Evolutionary conservation across 805 yeast species (phyloP), one percentile per base, ranked within the genome.

Genomic region (Starmerella scarabaei): DNA sequence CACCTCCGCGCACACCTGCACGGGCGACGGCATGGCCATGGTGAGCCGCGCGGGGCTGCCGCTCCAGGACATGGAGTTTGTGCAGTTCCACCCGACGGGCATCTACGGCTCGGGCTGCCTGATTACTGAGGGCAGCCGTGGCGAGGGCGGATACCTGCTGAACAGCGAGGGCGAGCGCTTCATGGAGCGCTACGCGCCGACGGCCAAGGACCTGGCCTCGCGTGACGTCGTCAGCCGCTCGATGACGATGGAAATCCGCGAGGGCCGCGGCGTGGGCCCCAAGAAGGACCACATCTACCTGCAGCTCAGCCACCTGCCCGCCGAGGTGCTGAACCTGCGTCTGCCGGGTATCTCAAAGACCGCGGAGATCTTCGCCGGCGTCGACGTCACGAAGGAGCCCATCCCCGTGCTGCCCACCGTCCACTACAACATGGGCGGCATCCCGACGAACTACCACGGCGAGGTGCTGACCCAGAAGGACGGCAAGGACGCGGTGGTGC

Each of bases 401-500:
- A 91, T 91, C 62, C 98, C 97, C 55, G 86, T 88, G 55, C 66
- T 91, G 54, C 98, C 98, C 55, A 88, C 98, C 51, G 98, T 91
- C 47, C 98, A 88, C 68, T 88, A 91, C 72, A 88, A 88, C 68
- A 88, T 88, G 98, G 98, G 98, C 66, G 97, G 97, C 77, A 83
- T 88, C 52, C 98, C 98, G 64, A 91, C 98, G 52, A 83, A 80
- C 64, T 91, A 84, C 80, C 81, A 79, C 51, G 98, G 97, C 70
- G 96, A 88, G 69, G 96, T 77, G 38, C 61, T 88, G 48, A 83
- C 83, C 35, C 84, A 80, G 59, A 12, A 20, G 8, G 66, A 71
- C 37, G 98, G 98, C 54, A 76, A 88, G 57, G 98, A 91, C 62
- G 75, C 72, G 59, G 75, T 80, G 53, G 91, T 88, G 47, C 91